Base-by-base conservation (phyloP, 306 rosid genomes). In the barrel medic (Medicago truncatula) region DNA sequence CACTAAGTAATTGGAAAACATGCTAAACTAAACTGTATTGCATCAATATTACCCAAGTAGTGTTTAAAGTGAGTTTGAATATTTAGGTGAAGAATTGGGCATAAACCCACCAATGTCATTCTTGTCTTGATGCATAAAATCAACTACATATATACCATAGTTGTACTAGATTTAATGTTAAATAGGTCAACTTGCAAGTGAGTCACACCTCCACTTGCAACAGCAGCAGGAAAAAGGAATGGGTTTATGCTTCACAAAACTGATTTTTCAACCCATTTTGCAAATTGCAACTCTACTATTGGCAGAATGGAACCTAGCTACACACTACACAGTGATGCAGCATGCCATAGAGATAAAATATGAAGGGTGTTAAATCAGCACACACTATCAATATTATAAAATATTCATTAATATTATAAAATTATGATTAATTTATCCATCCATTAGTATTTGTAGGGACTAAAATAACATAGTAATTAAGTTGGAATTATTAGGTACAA, bases 201-300 rank as follows among this genome's bases (percentile, higher is more conserved):
- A 71, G 21, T 76, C 57, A 80, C 61, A 23, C 57, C 70, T 77
- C 85, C 83, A 68, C 85, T 68, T 61, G 80, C 18, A 80, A 36
- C 20, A 76, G 14, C 38, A 61, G n/a, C 82, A 60, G 1, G 61
- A 44, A 23, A 76, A 44, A 56, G 80, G 74, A 17, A 80, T 67
- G 85, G 83, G 80, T 34, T 47, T 52, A 13, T 50, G 6, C 56
- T 9, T 25, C 58, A 83, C 1, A 61, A 58, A 79, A 38, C 14
- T 21, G 7, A 6, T 57, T 56, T 62, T 14, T 47, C 31, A 11
- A 3, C 64, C 84, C 82, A 80, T 80, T 52, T 20, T 17, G 52
- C 70, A 80, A 60, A 9, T 74, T 75, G 59, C 67, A 17, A 12
- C 47, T 75, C 21, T 59, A 59, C 39, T 61, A 0, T 56, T 39